phyloP scores from a whole-genome alignment of 2,329 filamentous ascomycete genomes.

The Monosporascus sp. region DNA sequence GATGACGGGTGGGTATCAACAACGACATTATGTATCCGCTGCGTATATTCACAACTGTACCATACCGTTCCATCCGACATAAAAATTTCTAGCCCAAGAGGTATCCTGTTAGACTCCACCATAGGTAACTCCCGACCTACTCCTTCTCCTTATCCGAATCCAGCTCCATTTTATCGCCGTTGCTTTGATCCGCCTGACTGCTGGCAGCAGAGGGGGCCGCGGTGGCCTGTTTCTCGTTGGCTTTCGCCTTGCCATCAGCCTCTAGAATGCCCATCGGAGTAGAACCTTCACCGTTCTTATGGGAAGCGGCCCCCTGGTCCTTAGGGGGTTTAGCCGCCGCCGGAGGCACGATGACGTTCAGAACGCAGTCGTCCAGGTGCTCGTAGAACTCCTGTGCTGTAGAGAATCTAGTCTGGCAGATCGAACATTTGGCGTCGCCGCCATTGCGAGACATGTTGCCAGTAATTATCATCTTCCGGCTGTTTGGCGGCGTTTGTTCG shows the following conservation, averaged over 20 bases:
- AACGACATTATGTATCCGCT: too few relatives aligned
- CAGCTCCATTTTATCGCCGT: slow-evolving; percentile 25
- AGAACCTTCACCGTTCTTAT: slow-evolving; percentile 17
- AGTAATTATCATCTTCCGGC: slow-evolving; percentile 59
- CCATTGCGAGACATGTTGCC: slow-evolving; percentile 23
- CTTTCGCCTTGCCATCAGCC: slow-evolving; percentile 15
- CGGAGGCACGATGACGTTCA: slow-evolving; percentile 51
- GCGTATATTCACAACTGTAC: too few relatives aligned
- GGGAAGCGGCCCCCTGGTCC: slow-evolving; percentile 19
- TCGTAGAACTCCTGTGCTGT: slow-evolving; percentile 97
- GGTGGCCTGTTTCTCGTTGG: slow-evolving; percentile 8
- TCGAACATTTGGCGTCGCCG: slow-evolving; percentile 80
- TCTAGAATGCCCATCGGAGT: slow-evolving; percentile 16
- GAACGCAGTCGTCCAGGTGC: slow-evolving; percentile 69
- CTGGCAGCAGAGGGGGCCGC: slow-evolving; percentile 9
- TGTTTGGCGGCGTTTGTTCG: slow-evolving; percentile 88
- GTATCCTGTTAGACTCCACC: background rate
- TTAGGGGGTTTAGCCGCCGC: slow-evolving; percentile 27
- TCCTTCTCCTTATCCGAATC: slow-evolving; percentile 22
- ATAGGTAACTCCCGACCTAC: background rate
- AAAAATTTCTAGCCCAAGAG: background rate
- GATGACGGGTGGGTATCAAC: too few relatives aligned
- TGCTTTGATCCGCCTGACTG: slow-evolving; percentile 10
- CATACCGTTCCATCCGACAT: too few relatives aligned
- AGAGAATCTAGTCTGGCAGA: slow-evolving; percentile 72